Base-by-base conservation (phyloP, 768 basidiomycete species). In the Hygrocybe coccinea region DNA sequence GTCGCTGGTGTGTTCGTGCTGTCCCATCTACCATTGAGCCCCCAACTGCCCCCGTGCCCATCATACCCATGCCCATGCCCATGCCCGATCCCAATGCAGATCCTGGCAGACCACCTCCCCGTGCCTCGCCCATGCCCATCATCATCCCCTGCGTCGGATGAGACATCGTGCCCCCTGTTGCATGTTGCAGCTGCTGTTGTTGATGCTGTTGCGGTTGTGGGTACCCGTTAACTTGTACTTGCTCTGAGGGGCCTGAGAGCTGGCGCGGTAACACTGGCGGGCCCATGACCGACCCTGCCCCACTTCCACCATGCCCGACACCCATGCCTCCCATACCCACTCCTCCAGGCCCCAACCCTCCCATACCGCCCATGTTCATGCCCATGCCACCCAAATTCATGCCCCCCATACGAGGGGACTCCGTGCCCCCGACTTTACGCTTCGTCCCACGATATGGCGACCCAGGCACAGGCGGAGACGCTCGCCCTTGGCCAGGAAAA, bases 41-140 rank as follows among this genome's bases (percentile, higher is more conserved):
- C 12, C 14, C 19, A 2, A 39, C 15, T 7, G 43, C 61, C 39
- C 60, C 62, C 54, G 64, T 64, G 38, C 62, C 62, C 58, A 57
- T 55, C 52, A 7, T 53, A 55, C 62, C 62, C 58, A 68, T 62
- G 39, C 60, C 62, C 54, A 65, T 64, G 35, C 62, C 61, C 58
- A 57, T 55, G 15, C 50, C 52, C 17, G 44, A 21, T n/a, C 56
- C 58, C 43, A 36, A 29, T 2, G 38, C 43, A 35, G 44, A 24
- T 14, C 11, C 33, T 43, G 51, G 22, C 57, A 60, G 36, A 52
- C 59, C 25, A 39, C 55, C 29, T 56, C 52, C 55, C 54, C 53
- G 52, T 11, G 38, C 54, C 17, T 52, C 45, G 25, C 19, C 35
- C 24, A 55, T 43, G 2, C 58, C 60, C 57, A 58, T 58, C 33